Percentiles rank a stretch among this genome's conserved stretches.
Conservation (phyloP, 2,329 filamentous ascomycete species). For the Coleophoma crateriformis region DNA sequence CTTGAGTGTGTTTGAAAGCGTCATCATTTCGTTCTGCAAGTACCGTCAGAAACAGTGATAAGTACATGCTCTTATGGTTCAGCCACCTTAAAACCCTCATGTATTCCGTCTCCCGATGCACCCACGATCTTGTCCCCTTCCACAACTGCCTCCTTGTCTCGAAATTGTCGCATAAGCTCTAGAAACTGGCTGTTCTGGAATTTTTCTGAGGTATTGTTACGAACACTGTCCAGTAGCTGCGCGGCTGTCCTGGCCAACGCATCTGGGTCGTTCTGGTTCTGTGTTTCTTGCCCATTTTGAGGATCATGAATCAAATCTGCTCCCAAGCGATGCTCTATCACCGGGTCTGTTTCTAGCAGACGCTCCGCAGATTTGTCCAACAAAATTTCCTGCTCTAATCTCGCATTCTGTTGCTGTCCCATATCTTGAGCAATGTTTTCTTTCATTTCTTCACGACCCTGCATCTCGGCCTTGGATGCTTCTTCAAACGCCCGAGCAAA, state of each 20-base stretch:
- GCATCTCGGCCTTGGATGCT: constrained; percentile 14
- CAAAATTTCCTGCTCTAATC: constrained; percentile 13
- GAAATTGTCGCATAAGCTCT: constrained; percentile 68
- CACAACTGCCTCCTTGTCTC: constrained; percentile 66
- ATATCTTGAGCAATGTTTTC: constrained; percentile 6
- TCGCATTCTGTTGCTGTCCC: constrained; percentile 2
- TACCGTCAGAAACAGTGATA: constrained; percentile 4
- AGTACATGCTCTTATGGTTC: constrained; percentile 4
- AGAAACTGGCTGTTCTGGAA: constrained; percentile 77
- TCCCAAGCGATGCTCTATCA: constrained; percentile 22
- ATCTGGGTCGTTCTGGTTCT: constrained; percentile 35
- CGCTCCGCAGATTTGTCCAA: constrained; percentile 20
- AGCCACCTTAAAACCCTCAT: constrained; percentile 6
- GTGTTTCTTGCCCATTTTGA: constrained; percentile 23
- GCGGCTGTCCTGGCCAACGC: constrained; percentile 69
- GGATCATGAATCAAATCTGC: constrained; percentile 25
- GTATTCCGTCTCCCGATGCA: not conserved
- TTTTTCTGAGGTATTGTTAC: constrained; percentile 63
- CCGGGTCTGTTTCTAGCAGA: constrained; percentile 10
- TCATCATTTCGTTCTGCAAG: constrained; percentile 4
- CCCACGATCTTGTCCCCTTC: constrained; percentile 62
- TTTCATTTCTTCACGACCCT: constrained; percentile 2
- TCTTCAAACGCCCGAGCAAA: constrained; percentile 47
- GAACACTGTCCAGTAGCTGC: constrained; percentile 62
- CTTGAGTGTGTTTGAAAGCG: not conserved